These are phyloP conservation scores for Aechmea fasciata DNA, from an alignment of 176 grass and related monocot genomes.

Conservation along the genomic window DNA sequence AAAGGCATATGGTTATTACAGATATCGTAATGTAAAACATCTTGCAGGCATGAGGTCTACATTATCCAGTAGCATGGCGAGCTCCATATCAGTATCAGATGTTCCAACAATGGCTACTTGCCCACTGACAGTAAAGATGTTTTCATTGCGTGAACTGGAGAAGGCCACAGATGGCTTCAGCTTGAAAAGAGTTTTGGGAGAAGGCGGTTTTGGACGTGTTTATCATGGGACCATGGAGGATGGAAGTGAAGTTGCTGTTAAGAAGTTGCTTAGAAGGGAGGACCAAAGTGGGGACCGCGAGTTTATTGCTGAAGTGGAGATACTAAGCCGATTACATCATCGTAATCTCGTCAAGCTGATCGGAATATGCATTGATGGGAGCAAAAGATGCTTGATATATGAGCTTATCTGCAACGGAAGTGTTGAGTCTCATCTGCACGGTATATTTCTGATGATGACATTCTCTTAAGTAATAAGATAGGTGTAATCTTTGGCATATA, in stretches of 20 bases:
- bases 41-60: constrained; percentile 47
- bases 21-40: constrained; percentile 16
- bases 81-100: constrained; percentile 53
- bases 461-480: not conserved
- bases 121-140: constrained; percentile 59
- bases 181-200: constrained; percentile 60
- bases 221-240: constrained; percentile 60
- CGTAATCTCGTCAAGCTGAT: constrained; percentile 93
- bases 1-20: constrained; percentile 3
- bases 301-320: constrained; percentile 93
- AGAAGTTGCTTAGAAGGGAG: constrained; percentile 68
- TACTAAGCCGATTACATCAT: constrained; percentile 87
- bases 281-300: constrained; percentile 68
- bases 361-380: constrained; percentile 82
- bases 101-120: constrained; percentile 58
- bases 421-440: constrained; percentile 96
- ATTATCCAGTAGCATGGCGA: constrained; percentile 60
- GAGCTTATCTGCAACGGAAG: constrained; percentile 90
- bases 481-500: not conserved
- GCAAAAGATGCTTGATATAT: constrained; percentile 83
- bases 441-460: constrained; percentile 34
- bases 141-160: constrained; percentile 63
- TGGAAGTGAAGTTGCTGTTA: constrained; percentile 82
- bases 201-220: constrained; percentile 92
- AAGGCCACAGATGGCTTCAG: constrained; percentile 77